Base-by-base conservation (phyloP, 495 filamentous ascomycete genomes). In the Beverwykella pulmonaria region DNA sequence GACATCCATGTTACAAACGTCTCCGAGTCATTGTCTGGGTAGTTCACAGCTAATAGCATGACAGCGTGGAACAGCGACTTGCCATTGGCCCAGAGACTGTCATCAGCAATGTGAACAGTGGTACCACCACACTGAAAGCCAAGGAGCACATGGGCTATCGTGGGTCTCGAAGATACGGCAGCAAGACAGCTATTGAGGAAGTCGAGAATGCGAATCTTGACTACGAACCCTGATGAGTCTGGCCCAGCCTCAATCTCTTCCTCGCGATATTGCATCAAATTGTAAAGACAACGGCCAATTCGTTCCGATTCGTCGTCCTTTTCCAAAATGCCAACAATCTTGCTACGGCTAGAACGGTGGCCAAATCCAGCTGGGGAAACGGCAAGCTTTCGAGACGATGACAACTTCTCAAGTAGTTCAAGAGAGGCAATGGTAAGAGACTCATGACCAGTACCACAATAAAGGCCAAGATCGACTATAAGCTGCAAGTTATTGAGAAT, bases 81-180 rank as follows among this genome's bases (percentile, higher is more conserved):
- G 25, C 84, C 81, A 20, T 83, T 74, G 34, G 85, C 82, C 69
- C 96, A 92, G 6, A 87, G 73, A 30, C 91, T 82, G 26, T 83
- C 80, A 0, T 83, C 72, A 48, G 86, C 77, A 25, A 94, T 77
- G 53, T 83, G 84, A 19, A 97, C 77, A n/a, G 80, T 79, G 53
- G 83, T 83, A 22, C 86, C 81, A 25, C 85, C 82, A 70, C 91
- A 93, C 30, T 82, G 80, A 73, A 99, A 97, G 0, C 94, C 94
- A 22, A 99, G 88, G 20, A 99, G 77, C 47, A 94, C 81, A 76
- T 99, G 94, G 2, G 93, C 93, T 50, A 98, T 85, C 17, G 87
- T 93, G 4, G 93, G 92, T 49, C 82, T 78, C 69, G 88, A 84
- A 27, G 88, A 85, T 27, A 87, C 84, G 19, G 87, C 83, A 44